Evolutionary conservation across 192 early-diverging fungal genomes (phyloP).

Genomic region (Umbelopsis sp.): DNA sequence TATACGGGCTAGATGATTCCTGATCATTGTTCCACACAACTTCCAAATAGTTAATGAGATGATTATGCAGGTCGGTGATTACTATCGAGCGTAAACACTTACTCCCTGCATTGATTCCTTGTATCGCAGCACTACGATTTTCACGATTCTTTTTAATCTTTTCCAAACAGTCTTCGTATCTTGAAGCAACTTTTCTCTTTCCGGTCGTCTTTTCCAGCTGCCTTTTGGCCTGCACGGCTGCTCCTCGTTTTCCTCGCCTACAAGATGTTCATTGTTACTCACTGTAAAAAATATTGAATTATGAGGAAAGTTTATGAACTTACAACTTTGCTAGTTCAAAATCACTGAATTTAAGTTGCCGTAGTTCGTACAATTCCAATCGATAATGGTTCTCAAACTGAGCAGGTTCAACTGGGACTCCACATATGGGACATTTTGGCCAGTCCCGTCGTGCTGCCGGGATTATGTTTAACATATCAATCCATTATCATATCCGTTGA

Average conservation of each 20-base stretch:
- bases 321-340: constrained; percentile 29
- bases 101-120: constrained; percentile 16
- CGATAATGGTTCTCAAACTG: constrained; percentile 53
- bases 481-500: neutral
- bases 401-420: constrained; percentile 40
- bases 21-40: constrained; percentile 24
- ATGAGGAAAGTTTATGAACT: neutral
- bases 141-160: constrained; percentile 44
- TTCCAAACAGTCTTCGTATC: constrained; percentile 35
- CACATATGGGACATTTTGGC: constrained; percentile 55
- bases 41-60: neutral
- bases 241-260: constrained; percentile 54
- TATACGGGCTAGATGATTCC: constrained; percentile 13
- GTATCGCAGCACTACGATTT: constrained; percentile 32
- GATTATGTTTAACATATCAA: neutral
- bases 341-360: constrained; percentile 31
- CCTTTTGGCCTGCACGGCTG: constrained; percentile 57
- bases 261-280: neutral
- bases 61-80: neutral
- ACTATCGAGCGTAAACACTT: neutral
- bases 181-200: constrained; percentile 35
- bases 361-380: constrained; percentile 50
- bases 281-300: neutral
- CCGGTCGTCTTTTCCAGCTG: constrained; percentile 43
- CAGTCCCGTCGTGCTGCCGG: constrained; percentile 27